These are phyloP conservation scores for Ophiostoma piceae DNA, from an alignment of 2,329 filamentous ascomycete genomes.

Conservation along the genomic window DNA sequence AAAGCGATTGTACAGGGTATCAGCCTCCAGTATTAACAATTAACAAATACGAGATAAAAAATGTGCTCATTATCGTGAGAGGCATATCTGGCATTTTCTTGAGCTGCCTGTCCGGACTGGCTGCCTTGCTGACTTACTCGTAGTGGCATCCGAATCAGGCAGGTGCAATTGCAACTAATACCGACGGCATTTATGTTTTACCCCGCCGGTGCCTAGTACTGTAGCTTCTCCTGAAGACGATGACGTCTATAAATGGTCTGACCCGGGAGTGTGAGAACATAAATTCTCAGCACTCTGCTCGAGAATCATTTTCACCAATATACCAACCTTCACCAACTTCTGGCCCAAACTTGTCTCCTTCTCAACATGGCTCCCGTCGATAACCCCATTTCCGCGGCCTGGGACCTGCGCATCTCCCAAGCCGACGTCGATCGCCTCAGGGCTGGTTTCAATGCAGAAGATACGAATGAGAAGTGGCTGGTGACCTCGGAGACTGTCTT, in stretches of 20 bases:
- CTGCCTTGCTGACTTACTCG: background rate
- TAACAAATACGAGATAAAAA: background rate
- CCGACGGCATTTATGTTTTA: background rate
- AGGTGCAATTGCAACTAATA: conserved; percentile 8
- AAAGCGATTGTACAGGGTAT: background rate
- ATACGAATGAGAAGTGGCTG: conserved; percentile 8
- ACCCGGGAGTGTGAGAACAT: background rate
- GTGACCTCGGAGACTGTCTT: conserved; percentile 4
- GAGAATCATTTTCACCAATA: background rate
- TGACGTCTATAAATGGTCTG: conserved; percentile 9
- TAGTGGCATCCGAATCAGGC: conserved; percentile 10
- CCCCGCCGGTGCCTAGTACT: background rate
- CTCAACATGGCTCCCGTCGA: conserved; percentile 3
- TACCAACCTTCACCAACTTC: background rate
- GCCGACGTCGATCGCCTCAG: conserved; percentile 13
- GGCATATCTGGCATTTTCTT: background rate
- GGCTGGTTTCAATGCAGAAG: conserved; percentile 3
- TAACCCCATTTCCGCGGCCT: conserved; percentile 6
- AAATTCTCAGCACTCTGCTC: background rate
- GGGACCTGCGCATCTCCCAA: conserved; percentile 13
- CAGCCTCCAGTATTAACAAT: background rate
- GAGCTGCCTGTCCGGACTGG: background rate
- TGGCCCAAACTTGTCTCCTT: background rate
- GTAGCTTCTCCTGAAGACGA: background rate
- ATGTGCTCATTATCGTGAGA: background rate